Evolutionary conservation across 2,329 filamentous ascomycete species (phyloP), one percentile per base, ranked within the genome.

Genomic region (Botryotinia calthae): DNA sequence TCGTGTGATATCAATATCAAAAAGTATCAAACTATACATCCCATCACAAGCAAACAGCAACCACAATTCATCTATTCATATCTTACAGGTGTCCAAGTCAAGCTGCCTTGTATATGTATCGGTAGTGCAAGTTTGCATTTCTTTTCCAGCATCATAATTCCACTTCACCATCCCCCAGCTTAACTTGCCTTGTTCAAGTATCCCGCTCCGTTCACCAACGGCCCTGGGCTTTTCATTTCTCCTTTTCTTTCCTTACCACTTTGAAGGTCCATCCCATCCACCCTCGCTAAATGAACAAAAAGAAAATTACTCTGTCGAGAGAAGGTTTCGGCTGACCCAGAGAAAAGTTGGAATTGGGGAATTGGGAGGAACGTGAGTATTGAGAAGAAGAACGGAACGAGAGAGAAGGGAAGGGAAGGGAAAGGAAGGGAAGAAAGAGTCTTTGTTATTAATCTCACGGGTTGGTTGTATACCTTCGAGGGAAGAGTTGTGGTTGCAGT

Each of bases 231-330:
- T 73, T 74, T 71, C 73, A 73, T 64, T 74, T 76, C 74, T n/a
- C 2, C 14, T 56, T 56, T 14, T 56, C 51, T 25, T 54, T 54
- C n/a, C 16, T 54, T 1, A 8, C 51, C 51, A 28, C n/a, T 56
- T 56, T 18, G 51, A 18, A 74, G 42, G 18, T 66, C 34, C 34
- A 6, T 16, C 48, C 48, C 77, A 64, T 74, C 72, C 77, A 77
- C 75, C 76, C 71, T 79, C 77, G 76, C 78, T 78, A 78, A 75
- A 73, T 74, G 76, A 74, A 31, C 67, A 46, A 75, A 79, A 80
- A 79, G 77, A 77, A 80, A 79, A 79, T 79, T 79, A 16, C 48
- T 51, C 16, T n/a, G 12, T 6, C 31, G 34, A 44, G 37, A 51
- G 51, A 37, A 31, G 18, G n/a, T 34, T 28, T 18, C 10, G 16